Evolutionary conservation across 1,284 basidiomycete species (phyloP).

Genomic region (Erythrobasidium hasegawianum): DNA sequence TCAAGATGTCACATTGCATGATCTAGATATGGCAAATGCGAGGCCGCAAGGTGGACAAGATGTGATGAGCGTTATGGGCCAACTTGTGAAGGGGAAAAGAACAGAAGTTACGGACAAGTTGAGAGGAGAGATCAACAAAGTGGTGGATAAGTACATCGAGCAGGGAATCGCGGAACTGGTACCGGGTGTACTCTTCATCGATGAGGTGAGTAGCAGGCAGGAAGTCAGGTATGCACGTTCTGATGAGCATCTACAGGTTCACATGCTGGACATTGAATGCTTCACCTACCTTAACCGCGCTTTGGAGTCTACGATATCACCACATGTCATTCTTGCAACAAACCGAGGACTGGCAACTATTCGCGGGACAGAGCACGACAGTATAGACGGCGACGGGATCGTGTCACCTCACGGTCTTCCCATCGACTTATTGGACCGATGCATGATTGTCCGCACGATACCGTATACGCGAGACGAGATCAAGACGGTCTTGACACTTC

Average conservation of each 20-base stretch:
- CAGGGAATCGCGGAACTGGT: slow-evolving; percentile 97
- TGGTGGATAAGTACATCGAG: slow-evolving; percentile 97
- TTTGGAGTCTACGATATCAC: slow-evolving; percentile 91
- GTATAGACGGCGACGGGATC: slow-evolving; percentile 61
- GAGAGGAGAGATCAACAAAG: slow-evolving; percentile 90
- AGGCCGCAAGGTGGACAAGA: slow-evolving; percentile 86
- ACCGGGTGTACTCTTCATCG: slow-evolving; percentile 96
- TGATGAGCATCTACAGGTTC: no score
- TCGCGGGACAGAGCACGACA: slow-evolving; percentile 69
- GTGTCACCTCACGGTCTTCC: slow-evolving; percentile 90
- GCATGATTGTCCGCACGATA: slow-evolving; percentile 93
- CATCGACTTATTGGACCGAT: slow-evolving; percentile 88
- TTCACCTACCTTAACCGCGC: slow-evolving; percentile 97
- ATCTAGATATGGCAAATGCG: slow-evolving; percentile 94
- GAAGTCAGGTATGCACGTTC: no score
- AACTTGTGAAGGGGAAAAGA: slow-evolving; percentile 85
- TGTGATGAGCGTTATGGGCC: slow-evolving; percentile 99
- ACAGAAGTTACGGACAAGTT: slow-evolving; percentile 98
- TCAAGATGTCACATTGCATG: slow-evolving; percentile 93
- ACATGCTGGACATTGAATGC: slow-evolving; percentile 99
- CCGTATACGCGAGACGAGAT: slow-evolving; percentile 81
- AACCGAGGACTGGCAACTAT: slow-evolving; percentile 90
- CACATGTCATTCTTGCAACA: slow-evolving; percentile 93
- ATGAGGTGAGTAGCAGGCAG: slow-evolving; percentile 87
- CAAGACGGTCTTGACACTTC: slow-evolving; percentile 76